Evolutionary conservation across 2,329 filamentous ascomycete genomes (phyloP), one percentile per base, ranked within the genome.

Genomic region (Cercospora zeae-maydis): DNA sequence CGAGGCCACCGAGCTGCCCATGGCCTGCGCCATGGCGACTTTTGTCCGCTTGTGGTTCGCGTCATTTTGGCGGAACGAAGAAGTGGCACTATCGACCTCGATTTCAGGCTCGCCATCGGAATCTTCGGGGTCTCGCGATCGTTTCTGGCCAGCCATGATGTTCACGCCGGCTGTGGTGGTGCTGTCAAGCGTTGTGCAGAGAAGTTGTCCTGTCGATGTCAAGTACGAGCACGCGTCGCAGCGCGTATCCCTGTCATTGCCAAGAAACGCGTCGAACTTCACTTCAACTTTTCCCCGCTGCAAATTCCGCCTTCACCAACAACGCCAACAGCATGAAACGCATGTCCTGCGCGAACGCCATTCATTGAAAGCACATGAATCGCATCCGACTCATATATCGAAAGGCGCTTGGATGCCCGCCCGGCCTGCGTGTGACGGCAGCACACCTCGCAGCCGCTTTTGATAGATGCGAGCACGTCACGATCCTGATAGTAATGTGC

Each of bases 11-110:
- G 70, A 71, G 31, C 68, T 70, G 34, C 70, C 72, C 33, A 65
- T 65, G 42, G 69, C 69, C 24, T 63, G 64, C n/a, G 71, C 72
- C 39, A 73, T 63, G 10, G 71, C 65, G n/a, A 73, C 53, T 14
- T 69, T 67, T 4, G 71, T 72, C 42, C 73, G 70, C 57, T 74
- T 74, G 36, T 63, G 58, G 9, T 66, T 67, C 10, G 51, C 33
- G 24, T 64, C 55, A 37, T 55, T 65, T 54, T 69, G 68, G 33
- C 70, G 71, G 37, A 74, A 70, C 56, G 67, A 72, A 9, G 71
- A 73, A 31, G 58, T 70, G 21, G 71, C 73, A 45, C 63, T 69
- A 56, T 73, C 71, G 47, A 71, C 63, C 55, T 72, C 70, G 13
- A 70, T 21, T n/a, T 66, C 68, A 4, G 24, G 47, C 5, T 69